Evolutionary conservation across 352 stramenopile genomes (phyloP), one percentile per base, ranked within the genome.

Genomic region (Albugo candida): DNA sequence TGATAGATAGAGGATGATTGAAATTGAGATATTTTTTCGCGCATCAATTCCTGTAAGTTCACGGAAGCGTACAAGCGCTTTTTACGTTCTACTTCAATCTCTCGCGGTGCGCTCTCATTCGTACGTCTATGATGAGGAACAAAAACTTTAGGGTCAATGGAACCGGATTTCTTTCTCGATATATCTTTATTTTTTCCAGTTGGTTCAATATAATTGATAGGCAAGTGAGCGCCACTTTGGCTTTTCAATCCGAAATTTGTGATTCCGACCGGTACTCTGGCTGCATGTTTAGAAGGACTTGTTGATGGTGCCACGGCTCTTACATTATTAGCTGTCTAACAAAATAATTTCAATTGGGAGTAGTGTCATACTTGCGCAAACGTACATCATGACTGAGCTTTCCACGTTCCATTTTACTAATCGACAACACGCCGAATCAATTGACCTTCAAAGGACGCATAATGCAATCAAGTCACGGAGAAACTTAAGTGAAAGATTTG

Each of bases 71-170:
- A 81, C 12, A 61, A 39, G 0, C 70, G 60, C 45, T 76, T 80
- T 52, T 83, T 83, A 13, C 70, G 59, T 45, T 83, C 71, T 1
- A 83, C 70, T 51, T 81, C 70, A 24, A 83, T 68, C 37, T 81
- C 72, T 1, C 71, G 70, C 16, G 71, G 71, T 3, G 71, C 65
- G 14, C 72, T 50, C 47, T 69, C 40, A n/a, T 61, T 49, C 17
- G 63, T 64, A n/a, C 66, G 65, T 24, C 24, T 31, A 40, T 78
- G 61, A 44, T 77, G 75, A 11, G 71, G 70, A 2, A 83, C 65
- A 50, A 81, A 83, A 20, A 83, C 71, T 24, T 83, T 83, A 4
- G 71, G 71, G 19, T 83, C 67, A 13, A 83, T 73, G 8, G 3
- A 3, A 31, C 24, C 8, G 8, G 8, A 31, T 31, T 31, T 31